phyloP scores from a whole-genome alignment of 441 rosid genomes.

The Gossypium trilobum region DNA sequence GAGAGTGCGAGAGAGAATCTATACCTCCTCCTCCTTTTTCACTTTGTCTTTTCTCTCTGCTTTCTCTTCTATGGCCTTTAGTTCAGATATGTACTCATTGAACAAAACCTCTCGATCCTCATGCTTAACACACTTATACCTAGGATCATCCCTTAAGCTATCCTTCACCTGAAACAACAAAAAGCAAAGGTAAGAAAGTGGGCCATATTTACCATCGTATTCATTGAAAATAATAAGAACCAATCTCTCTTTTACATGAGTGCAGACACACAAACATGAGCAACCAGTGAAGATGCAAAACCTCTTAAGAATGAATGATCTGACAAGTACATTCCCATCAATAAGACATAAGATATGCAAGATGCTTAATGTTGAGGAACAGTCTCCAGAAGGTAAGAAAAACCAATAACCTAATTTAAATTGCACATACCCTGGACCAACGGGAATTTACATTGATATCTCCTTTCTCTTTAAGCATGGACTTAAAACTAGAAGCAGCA shows the following conservation, averaged over 20 bases:
- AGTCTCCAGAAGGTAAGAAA: background rate
- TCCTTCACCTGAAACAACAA: conserved; percentile 65
- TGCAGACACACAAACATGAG: background rate
- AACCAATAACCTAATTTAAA: background rate
- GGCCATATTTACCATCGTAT: background rate
- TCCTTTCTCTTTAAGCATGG: conserved; percentile 69
- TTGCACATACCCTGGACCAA: conserved; percentile 77
- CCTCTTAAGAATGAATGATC: background rate
- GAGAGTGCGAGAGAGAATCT: conserved; percentile 1
- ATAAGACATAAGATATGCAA: background rate
- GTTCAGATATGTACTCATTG: conserved; percentile 62
- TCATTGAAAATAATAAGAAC: background rate
- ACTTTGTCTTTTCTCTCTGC: conserved; percentile 59
- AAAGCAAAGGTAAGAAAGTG: background rate
- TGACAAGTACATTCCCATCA: background rate
- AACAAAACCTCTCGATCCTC: conserved; percentile 78
- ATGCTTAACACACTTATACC: conserved; percentile 67
- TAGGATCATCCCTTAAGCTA: conserved; percentile 68
- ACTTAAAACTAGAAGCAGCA: conserved; percentile 63
- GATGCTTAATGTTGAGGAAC: conserved; percentile 6
- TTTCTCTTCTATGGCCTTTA: conserved; percentile 61
- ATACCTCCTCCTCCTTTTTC: conserved; percentile 80
- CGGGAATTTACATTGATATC: conserved; percentile 59
- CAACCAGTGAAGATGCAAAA: background rate
- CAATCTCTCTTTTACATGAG: background rate